Evolutionary conservation across 78 protist genomes (phyloP), one percentile per base, ranked within the genome.

Genomic region (Creolimax fragrantissima): DNA sequence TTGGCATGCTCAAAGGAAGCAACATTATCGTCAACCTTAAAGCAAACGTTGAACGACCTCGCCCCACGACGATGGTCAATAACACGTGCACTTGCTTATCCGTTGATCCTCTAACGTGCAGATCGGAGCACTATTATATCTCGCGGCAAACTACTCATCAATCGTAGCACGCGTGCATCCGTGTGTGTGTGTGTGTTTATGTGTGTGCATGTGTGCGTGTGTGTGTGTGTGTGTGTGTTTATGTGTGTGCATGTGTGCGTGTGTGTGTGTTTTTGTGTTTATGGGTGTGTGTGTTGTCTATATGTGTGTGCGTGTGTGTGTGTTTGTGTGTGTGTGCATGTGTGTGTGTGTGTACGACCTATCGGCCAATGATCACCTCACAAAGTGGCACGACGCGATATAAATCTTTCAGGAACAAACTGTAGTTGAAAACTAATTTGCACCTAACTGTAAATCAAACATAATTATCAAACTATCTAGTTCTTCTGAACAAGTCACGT

Each of bases 191-290:
- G 5, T 83, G 86, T 83, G 4, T 17, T 5, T 83, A 41, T 83
- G 86, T 11, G 86, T 83, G 86, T 83, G 86, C 5, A 41, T 83
- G 86, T 83, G 86, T 41, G 86, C 37, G 86, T 83, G 86, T 11
- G 86, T 83, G 86, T 83, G 86, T 11, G 86, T 83, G 86, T 83
- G 86, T 83, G 86, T 83, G 86, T 83, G 86, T 5, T 35, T 83
- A 4, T 83, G 37, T 83, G 86, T 5, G 86, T 83, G 4, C 37
- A 41, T 83, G 86, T 83, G 86, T 83, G 39, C 11, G 86, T 83
- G 86, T 83, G 5, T 83, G 11, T 83, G 86, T 83, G 86, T 83
- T 5, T 83, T 35, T 83, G 86, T 5, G 74, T 58, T 11, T 58
- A 17, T 58, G 74, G 11, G 86, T 83, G 86, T 83, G 86, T 83